Base-by-base conservation (phyloP, 345 rosid genomes). In the Eucalyptus pauciflora region DNA sequence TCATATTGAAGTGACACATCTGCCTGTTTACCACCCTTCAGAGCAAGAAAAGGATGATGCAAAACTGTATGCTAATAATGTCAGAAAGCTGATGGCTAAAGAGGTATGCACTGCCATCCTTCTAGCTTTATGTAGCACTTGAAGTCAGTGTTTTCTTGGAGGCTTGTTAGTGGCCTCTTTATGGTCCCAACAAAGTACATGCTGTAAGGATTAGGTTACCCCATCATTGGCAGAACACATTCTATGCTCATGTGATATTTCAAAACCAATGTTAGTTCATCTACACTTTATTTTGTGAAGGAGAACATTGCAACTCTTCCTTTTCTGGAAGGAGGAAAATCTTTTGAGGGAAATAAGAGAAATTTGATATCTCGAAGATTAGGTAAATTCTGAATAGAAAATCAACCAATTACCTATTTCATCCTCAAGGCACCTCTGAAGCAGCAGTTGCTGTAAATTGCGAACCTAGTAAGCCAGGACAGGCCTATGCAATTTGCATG, bases 11-110 rank as follows among this genome's bases (percentile, higher is more conserved):
- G 99, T 97, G 79, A 92, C 89, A 49, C 92, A 92, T 79, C 93
- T 98, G 89, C 98, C 99, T 86, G 94, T 95, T 85, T 98, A 98
- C 96, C 91, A 91, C 92, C 99, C 99, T 4, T 95, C 99, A 80
- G 96, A 97, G 88, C 95, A 95, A 93, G 99, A 98, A 95, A 96
- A 95, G 88, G 96, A 94, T 88, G 96, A 98, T 89, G 94, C 99
- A 24, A 98, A 96, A 92, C 95, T 97, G 31, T 97, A 94, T 93
- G 98, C 99, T 86, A 93, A 92, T 91, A 97, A 98, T 88, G 94
- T 98, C 89, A 94, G 99, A 86, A 94, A 90, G 91, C 86, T 97
- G 93, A 97, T 98, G 99, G 99, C 98, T 83, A 90, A 87, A 7
- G 97, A 98, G 99, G 99, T 97, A 94, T 89, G 88, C 85, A 76